These are phyloP conservation scores for Gillenia trifoliata DNA, from an alignment of 306 rosid species.

Conservation along the genomic window DNA sequence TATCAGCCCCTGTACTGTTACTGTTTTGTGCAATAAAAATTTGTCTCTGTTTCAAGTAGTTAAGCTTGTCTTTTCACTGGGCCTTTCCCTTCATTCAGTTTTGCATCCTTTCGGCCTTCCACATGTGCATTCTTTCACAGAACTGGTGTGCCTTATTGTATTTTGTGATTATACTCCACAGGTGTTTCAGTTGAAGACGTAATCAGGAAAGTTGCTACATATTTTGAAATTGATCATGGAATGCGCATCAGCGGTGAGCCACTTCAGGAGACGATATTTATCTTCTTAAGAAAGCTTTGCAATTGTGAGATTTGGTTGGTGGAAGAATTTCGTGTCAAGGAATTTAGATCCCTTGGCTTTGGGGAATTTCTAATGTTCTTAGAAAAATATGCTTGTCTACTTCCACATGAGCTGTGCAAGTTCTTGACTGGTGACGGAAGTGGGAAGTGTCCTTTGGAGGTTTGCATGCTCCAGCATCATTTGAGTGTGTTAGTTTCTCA, in stretches of 20 bases:
- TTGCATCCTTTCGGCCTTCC: neutral
- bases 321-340: constrained; percentile 62
- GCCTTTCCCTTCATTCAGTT: neutral
- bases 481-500: constrained; percentile 61
- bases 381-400: constrained; percentile 49
- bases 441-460: constrained; percentile 46
- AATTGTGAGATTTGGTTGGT: constrained; percentile 71
- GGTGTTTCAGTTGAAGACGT: constrained; percentile 65
- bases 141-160: constrained; percentile 13
- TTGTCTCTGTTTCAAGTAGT: too few species aligned
- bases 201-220: constrained; percentile 46
- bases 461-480: constrained; percentile 60
- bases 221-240: constrained; percentile 50
- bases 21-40: too few species aligned
- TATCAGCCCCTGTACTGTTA: too few species aligned
- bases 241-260: constrained; percentile 22
- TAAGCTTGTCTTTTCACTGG: neutral
- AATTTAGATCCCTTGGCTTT: constrained; percentile 65
- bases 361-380: constrained; percentile 73
- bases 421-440: constrained; percentile 35
- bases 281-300: constrained; percentile 54
- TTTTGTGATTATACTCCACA: constrained; percentile 26
- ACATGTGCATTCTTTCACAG: neutral
- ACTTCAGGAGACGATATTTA: constrained; percentile 28
- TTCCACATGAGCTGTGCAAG: constrained; percentile 53